Evolutionary conservation across 2,329 filamentous ascomycete species (phyloP), one percentile per base, ranked within the genome.

Genomic region (Emergomyces africanus): DNA sequence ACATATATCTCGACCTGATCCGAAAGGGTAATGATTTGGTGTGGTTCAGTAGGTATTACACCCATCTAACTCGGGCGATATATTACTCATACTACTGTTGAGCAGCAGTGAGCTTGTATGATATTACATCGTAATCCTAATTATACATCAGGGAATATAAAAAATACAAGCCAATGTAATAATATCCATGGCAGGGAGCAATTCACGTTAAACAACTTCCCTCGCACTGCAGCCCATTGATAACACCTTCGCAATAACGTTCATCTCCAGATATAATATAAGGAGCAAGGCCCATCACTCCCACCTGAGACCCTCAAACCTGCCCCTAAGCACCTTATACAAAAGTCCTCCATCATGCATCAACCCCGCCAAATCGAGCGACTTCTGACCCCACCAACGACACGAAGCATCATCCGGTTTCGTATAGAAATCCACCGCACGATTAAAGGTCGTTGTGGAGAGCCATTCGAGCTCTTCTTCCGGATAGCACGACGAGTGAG

Each of bases 401-500:
- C 68, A 72, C n/a, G 67, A 65, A 4, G 41, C 63, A 57, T 74
- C 72, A 20, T 65, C 64, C 0, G 66, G 67, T 1, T 64, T 61
- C 6, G 67, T 59, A 59, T 80, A 79, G 23, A 78, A 75, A 61
- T 84, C 82, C 3, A 84, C 75, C 0, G 78, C 80, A 25, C 73
- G 75, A 62, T 85, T 85, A 66, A 82, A 83, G 0, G 77, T 65
- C 14, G 75, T 77, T 0, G 76, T 78, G 5, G 81, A 79, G 5
- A 86, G 71, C 78, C 81, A 84, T 59, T 80, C 77, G 25, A 85
- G 71, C 67, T 85, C 83, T 3, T 77, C 75, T 6, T 70, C 61
- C 2, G 81, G 82, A 62, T 83, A 84, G 0, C 58, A 42, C 18
- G 37, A 15, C 14, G 28, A 39, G 12, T 50, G 42, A 60, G 68